Evolutionary conservation across 805 yeast species (phyloP), one percentile per base, ranked within the genome.

Genomic region (Phaffomyces antillensis): DNA sequence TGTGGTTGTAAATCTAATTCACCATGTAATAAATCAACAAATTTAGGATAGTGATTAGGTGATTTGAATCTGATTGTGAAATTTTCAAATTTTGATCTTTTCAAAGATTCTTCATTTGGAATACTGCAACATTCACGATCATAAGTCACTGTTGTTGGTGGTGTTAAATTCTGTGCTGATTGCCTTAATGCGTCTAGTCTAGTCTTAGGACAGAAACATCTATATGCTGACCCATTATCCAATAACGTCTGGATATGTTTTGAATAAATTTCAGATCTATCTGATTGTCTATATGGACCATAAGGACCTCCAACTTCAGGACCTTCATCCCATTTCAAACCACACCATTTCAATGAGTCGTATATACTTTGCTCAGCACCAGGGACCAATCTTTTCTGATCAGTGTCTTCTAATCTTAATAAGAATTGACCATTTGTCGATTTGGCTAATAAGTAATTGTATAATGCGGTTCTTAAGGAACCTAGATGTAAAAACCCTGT

Each of bases 401-500:
- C 99, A 0, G 99, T 93, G 56, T 93, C 99, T 60, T 93, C 99
- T 17, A 93, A 62, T 37, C 99, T 70, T 15, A 93, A 62, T 4
- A 93, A 49, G 56, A 93, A 93, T 54, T 77, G 75, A 0, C 99
- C 99, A 0, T 77, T 76, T 0, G 96, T 87, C 43, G 76, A 71
- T 54, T 71, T 78, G 0, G 99, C 98, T 15, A 86, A 65, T 16
- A 93, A 63, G 56, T 81, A 93, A 62, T 93, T 93, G 65, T 88
- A 93, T 17, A 93, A 64, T 0, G 98, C 98, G 0, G 99, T 93
- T 61, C 99, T 68, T 39, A 93, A 60, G 0, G 97, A 90, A 0
- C 99, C 99, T 47, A 93, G 61, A 61, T 93, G 99, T n/a, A 93
- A 70, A 49, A 77, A 77, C 0, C 99, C 99, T 0, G 99, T 93